A percentile compares a stretch with the other conserved stretches of the same genome.
Evolutionary conservation across 495 filamentous ascomycete species (phyloP).

Genomic region (Aspergillus nanangensis): DNA sequence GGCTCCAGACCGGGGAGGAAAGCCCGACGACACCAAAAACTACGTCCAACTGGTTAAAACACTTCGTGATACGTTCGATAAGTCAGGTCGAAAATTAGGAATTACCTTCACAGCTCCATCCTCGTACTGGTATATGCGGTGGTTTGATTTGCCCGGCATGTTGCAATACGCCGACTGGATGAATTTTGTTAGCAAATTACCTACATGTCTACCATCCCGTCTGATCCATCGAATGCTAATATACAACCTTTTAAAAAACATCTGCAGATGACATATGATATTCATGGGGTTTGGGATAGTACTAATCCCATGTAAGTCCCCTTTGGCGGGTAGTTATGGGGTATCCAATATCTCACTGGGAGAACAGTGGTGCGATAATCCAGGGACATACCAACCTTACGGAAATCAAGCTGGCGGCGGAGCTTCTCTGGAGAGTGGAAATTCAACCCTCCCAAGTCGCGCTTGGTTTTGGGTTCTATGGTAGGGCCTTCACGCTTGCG

Average conservation of each 20-base stretch:
- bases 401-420: slow-evolving; percentile 27
- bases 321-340: too few species aligned
- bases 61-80: slow-evolving; percentile 20
- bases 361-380: slow-evolving; percentile 10
- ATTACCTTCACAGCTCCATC: slow-evolving; percentile 41
- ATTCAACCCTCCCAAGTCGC: slow-evolving; percentile 29
- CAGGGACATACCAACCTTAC: slow-evolving; percentile 30
- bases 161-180: slow-evolving; percentile 41
- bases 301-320: slow-evolving; percentile 13
- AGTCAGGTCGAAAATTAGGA: slow-evolving; percentile 18
- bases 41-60: slow-evolving; percentile 34
- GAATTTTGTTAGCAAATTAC: too few species aligned
- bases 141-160: slow-evolving; percentile 41
- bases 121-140: slow-evolving; percentile 50
- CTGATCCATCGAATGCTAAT: too few species aligned
- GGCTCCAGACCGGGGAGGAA: slow-evolving; percentile 41
- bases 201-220: too few species aligned
- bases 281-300: slow-evolving; percentile 30
- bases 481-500: slow-evolving; percentile 23
- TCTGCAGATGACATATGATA: slow-evolving; percentile 56
- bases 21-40: slow-evolving; percentile 33
- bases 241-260: too few species aligned
- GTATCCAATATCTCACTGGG: too few species aligned
- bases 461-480: slow-evolving; percentile 39
- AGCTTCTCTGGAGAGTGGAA: slow-evolving; percentile 30